These are phyloP conservation scores for Penicillium coprophilum DNA, from an alignment of 495 filamentous ascomycete species.

Conservation along the genomic window DNA sequence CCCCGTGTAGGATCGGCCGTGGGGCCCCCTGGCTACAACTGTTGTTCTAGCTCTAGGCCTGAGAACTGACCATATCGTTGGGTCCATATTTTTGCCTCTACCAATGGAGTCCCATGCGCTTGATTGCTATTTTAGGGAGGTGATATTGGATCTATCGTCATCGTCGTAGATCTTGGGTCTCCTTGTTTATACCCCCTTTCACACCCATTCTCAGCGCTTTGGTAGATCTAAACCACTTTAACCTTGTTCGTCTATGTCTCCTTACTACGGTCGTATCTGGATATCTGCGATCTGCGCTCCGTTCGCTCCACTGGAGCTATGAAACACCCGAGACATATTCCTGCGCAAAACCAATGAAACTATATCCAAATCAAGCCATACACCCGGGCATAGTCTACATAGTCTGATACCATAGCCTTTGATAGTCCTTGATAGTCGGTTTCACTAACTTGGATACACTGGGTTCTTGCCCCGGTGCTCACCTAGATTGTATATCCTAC, in stretches of 20 bases:
- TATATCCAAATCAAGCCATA: conserved; percentile 6
- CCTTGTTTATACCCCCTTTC: neutral
- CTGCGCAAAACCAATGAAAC: neutral
- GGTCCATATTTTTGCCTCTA: conserved; percentile 1
- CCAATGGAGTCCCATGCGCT: neutral
- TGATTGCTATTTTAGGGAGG: conserved; percentile 15
- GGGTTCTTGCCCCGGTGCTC: neutral
- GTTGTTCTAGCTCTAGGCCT: neutral
- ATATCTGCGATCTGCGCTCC: conserved; percentile 8
- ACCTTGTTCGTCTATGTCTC: neutral
- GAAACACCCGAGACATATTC: conserved; percentile 7
- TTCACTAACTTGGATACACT: neutral
- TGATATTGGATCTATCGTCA: conserved; percentile 8
- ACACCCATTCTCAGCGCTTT: neutral
- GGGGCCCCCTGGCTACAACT: conserved; percentile 1
- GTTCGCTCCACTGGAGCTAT: conserved; percentile 4
- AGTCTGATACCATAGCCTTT: conserved; percentile 4
- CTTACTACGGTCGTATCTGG: conserved; percentile 12
- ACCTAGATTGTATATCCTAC: neutral
- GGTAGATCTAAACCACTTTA: conserved; percentile 2
- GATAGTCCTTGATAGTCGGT: conserved; percentile 8
- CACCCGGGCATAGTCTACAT: conserved; percentile 5
- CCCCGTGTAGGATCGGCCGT: conserved; percentile 22
- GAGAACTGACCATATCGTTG: conserved; percentile 3
- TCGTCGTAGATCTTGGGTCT: conserved; percentile 5